Percentiles rank a stretch among this genome's conserved stretches.
Evolutionary conservation across 768 basidiomycete genomes (phyloP).

Genomic region (Pulveroboletus sp.): DNA sequence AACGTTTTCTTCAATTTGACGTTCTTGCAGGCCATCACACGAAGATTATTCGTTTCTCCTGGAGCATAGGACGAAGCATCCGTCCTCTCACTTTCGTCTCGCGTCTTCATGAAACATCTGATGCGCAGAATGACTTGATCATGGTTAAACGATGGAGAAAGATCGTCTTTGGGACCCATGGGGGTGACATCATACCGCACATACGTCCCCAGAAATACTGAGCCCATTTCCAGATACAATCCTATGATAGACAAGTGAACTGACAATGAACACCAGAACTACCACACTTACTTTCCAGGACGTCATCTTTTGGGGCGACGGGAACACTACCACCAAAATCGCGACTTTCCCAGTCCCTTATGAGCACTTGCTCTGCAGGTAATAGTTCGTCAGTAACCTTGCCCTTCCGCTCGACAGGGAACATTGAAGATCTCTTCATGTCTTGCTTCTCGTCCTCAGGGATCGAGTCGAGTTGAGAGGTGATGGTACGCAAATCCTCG

Average conservation of each 20-base stretch:
- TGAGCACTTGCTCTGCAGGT: constrained; percentile 7
- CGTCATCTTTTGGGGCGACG: constrained; percentile 6
- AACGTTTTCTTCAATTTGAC: constrained; percentile 9
- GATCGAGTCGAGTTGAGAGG: constrained; percentile 10
- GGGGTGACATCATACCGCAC: constrained; percentile 2
- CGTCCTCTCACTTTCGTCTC: constrained; percentile 3
- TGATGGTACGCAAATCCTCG: constrained; percentile 11
- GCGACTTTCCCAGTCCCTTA: constrained; percentile 10
- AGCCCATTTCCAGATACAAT: constrained; percentile 13
- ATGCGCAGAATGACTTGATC: constrained; percentile 4
- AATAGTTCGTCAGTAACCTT: background rate
- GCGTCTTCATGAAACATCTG: constrained; percentile 9
- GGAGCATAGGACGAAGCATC: background rate
- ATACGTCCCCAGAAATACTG: constrained; percentile 6
- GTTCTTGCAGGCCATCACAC: background rate
- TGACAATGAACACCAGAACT: background rate
- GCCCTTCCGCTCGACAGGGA: background rate
- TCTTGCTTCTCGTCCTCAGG: constrained; percentile 4
- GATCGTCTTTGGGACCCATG: background rate
- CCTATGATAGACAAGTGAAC: background rate
- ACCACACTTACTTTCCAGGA: constrained; percentile 8
- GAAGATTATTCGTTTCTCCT: background rate
- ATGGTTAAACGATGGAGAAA: background rate
- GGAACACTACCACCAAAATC: constrained; percentile 7
- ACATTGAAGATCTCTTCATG: constrained; percentile 9